phyloP scores from a whole-genome alignment of 257 asterid genomes.

The Solanum virginianum region DNA sequence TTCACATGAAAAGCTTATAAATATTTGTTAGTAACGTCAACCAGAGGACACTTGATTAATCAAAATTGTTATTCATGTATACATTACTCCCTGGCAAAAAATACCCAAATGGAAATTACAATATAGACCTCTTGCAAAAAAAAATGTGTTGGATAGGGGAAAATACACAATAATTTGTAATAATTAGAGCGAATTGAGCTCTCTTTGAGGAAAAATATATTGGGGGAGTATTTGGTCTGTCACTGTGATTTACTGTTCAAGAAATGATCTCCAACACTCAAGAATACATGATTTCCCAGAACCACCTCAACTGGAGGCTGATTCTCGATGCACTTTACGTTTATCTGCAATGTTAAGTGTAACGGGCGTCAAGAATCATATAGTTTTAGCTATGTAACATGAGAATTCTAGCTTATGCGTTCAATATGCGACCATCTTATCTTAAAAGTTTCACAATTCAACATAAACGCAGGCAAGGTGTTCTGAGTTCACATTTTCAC shows the following conservation, averaged over 20 bases:
- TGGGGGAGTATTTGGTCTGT: not conserved
- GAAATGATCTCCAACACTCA: slow-evolving; percentile 55
- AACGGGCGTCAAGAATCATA: not conserved
- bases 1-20: not conserved
- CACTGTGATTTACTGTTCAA: slow-evolving; percentile 2
- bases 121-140: not conserved
- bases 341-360: slow-evolving; percentile 7
- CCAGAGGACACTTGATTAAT: not conserved
- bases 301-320: slow-evolving; percentile 50
- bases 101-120: not conserved
- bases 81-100: not conserved
- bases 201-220: not conserved
- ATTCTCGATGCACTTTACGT: slow-evolving; percentile 45
- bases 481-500: not conserved
- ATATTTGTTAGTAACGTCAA: not conserved
- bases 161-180: not conserved
- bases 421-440: not conserved
- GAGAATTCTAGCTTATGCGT: not conserved
- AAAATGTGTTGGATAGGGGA: not conserved
- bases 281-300: slow-evolving; percentile 41
- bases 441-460: not conserved
- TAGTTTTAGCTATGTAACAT: not conserved
- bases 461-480: not conserved
- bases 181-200: not conserved
- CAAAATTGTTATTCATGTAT: not conserved